Conservation (phyloP, 495 filamentous ascomycete genomes). For the Aspergillus indologenus region DNA sequence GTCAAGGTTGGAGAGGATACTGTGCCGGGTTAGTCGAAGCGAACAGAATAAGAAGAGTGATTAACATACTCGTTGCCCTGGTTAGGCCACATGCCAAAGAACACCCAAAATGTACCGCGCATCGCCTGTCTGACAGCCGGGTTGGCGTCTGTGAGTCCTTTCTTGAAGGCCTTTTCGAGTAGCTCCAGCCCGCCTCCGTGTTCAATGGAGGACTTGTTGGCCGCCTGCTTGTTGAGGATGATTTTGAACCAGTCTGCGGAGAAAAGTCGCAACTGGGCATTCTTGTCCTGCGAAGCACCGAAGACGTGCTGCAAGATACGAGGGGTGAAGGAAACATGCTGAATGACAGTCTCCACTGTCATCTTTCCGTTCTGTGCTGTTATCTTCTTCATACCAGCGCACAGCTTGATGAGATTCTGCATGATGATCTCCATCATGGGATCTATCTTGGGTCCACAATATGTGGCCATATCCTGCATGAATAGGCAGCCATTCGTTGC, state of each 20-base stretch:
- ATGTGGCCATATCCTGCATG: conserved; percentile 79
- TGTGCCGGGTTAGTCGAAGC: conserved; percentile 35
- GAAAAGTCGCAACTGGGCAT: conserved; percentile 75
- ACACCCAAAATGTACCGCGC: conserved; percentile 82
- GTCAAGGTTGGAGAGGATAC: conserved; percentile 73
- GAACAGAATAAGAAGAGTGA: not conserved
- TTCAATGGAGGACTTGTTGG: conserved; percentile 78
- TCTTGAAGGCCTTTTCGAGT: conserved; percentile 84
- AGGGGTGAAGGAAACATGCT: conserved; percentile 69
- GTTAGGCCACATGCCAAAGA: conserved; percentile 70
- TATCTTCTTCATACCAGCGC: conserved; percentile 85
- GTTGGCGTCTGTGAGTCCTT: conserved; percentile 80
- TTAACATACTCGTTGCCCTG: conserved; percentile 65
- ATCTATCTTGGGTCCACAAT: conserved; percentile 74
- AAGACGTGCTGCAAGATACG: conserved; percentile 82
- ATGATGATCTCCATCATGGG: conserved; percentile 87
- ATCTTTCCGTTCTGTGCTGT: conserved; percentile 72
- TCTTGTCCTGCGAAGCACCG: conserved; percentile 83
- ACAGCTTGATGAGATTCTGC: conserved; percentile 85
- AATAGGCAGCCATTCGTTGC: conserved; percentile 80
- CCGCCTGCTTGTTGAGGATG: conserved; percentile 70
- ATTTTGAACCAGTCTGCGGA: conserved; percentile 81
- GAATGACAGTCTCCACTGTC: conserved; percentile 72
- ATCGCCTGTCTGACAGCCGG: conserved; percentile 80
- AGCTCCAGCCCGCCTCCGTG: conserved; percentile 76